Evolutionary conservation across 495 filamentous ascomycete genomes (phyloP).

Genomic region (Aspergillus affinis): DNA sequence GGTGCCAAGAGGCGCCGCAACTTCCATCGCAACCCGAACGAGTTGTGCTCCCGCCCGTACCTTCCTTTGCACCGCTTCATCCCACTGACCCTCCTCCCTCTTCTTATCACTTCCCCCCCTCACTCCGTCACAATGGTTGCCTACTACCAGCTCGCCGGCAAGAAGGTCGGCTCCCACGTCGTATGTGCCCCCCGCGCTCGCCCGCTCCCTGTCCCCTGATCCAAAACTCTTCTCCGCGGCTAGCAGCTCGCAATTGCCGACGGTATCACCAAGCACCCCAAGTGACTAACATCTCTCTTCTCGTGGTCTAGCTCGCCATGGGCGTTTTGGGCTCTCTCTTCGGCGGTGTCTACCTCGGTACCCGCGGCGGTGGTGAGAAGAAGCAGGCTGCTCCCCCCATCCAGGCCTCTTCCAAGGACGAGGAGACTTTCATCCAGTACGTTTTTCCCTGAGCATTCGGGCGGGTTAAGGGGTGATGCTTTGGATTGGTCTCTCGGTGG

Average conservation of each 20-base stretch:
- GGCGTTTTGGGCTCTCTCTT: conserved; percentile 68
- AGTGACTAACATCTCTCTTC: neutral
- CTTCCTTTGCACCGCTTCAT: conserved; percentile 25
- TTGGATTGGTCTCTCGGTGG: neutral
- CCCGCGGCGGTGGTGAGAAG: conserved; percentile 61
- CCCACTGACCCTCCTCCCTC: conserved; percentile 13
- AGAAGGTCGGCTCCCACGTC: conserved; percentile 88
- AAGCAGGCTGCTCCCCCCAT: conserved; percentile 68
- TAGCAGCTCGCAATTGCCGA: conserved; percentile 1
- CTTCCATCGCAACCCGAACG: conserved; percentile 21
- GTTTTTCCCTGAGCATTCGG: conserved; percentile 29
- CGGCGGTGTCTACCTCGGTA: conserved; percentile 52
- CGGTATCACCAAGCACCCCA: neutral
- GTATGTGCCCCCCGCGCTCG: conserved; percentile 57
- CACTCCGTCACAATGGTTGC: conserved; percentile 72
- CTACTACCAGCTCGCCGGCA: conserved; percentile 82
- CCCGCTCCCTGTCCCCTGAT: conserved; percentile 14
- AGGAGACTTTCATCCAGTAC: conserved; percentile 98
- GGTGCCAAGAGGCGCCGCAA: conserved; percentile 22
- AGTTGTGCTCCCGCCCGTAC: conserved; percentile 15
- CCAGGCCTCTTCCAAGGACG: conserved; percentile 84
- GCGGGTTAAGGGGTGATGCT: no score
- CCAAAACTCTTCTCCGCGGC: conserved; percentile 11
- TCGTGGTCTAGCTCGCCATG: conserved; percentile 73
- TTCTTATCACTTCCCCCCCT: conserved; percentile 30